Conservation (phyloP, 768 basidiomycete genomes). For the Brasilioporus rufonigricans region DNA sequence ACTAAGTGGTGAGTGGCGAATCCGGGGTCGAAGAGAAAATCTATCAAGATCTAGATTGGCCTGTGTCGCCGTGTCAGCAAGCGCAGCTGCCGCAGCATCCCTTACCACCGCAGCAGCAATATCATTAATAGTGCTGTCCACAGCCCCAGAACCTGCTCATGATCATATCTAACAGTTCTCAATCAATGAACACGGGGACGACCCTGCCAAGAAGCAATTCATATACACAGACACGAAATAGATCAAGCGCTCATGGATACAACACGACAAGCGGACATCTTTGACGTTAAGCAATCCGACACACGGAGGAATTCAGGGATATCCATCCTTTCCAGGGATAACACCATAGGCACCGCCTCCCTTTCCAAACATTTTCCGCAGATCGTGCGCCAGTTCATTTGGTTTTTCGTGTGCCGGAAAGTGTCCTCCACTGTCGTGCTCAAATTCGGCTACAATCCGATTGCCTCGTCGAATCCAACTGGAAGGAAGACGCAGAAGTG, state of each 20-base stretch:
- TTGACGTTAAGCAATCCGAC: not conserved
- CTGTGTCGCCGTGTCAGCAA: not conserved
- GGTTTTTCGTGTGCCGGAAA: slow-evolving; percentile 39
- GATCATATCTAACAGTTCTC: not conserved
- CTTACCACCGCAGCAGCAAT: too few relatives aligned
- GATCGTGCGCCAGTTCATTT: slow-evolving; percentile 44
- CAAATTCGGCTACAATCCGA: slow-evolving; percentile 45
- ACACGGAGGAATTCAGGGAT: slow-evolving; percentile 11
- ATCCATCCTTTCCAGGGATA: slow-evolving; percentile 44
- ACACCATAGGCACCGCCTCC: slow-evolving; percentile 49
- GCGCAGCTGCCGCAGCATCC: not conserved
- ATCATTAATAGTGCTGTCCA: not conserved
- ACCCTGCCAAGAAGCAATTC: not conserved
- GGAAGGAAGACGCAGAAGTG: not conserved
- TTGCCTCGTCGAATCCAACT: slow-evolving; percentile 43
- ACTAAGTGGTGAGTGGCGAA: too few relatives aligned
- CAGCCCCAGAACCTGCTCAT: not conserved
- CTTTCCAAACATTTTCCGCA: slow-evolving; percentile 56
- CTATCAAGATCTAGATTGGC: not conserved
- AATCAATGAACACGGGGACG: not conserved
- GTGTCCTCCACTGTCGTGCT: slow-evolving; percentile 54
- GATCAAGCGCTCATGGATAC: not conserved
- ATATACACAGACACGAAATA: not conserved
- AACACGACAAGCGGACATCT: not conserved
- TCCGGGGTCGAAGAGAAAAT: not conserved